Percentiles rank a stretch among this genome's conserved stretches.
These are phyloP conservation scores for Ramaria sp. DNA, from an alignment of 768 basidiomycete species.

Conservation along the genomic window DNA sequence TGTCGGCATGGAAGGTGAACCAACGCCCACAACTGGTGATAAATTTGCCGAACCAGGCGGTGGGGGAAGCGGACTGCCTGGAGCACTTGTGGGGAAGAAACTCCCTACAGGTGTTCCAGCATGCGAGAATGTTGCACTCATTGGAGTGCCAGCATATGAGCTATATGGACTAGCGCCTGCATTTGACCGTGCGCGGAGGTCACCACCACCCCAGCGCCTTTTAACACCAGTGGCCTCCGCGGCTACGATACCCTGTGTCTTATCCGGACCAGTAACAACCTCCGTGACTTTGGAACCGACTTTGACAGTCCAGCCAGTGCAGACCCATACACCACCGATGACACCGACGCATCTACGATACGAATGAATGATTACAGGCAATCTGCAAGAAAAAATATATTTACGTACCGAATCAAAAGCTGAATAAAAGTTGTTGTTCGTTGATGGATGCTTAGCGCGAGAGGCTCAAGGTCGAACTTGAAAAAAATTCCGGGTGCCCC, in stretches of 20 bases:
- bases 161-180: conserved; percentile 25
- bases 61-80: neutral
- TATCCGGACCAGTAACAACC: conserved; percentile 45
- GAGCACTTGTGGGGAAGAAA: neutral
- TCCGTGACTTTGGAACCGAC: conserved; percentile 50
- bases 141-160: conserved; percentile 26
- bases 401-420: conserved; percentile 57
- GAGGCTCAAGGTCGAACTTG: conserved; percentile 93
- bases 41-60: neutral
- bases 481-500: conserved; percentile 95
- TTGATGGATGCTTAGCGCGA: conserved; percentile 77
- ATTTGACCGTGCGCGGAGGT: conserved; percentile 46
- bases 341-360: conserved; percentile 67
- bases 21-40: conserved; percentile 5
- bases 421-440: conserved; percentile 76
- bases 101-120: neutral
- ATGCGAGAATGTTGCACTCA: conserved; percentile 12
- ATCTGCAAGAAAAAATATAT: neutral
- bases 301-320: conserved; percentile 66
- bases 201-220: conserved; percentile 57
- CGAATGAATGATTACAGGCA: neutral
- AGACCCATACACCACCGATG: conserved; percentile 84
- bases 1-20: conserved; percentile 21
- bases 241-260: conserved; percentile 45
- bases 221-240: conserved; percentile 56